Conservation (phyloP, 2,329 filamentous ascomycete genomes). For the Furcasterigmium furcatum region DNA sequence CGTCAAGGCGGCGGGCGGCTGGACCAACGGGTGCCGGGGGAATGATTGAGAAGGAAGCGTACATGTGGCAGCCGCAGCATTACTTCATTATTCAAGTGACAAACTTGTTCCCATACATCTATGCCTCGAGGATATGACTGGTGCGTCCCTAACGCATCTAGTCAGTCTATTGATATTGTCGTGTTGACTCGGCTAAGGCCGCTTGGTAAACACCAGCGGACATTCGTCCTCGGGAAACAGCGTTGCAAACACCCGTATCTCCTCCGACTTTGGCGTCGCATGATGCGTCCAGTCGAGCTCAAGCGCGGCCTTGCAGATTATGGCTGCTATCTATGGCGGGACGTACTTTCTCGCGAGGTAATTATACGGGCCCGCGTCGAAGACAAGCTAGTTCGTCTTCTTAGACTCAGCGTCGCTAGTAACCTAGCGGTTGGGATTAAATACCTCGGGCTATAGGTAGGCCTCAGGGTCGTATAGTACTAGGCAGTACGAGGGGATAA, state of each 20-base stretch:
- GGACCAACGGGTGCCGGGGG: slow-evolving; percentile 10
- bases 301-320: slow-evolving; percentile 49
- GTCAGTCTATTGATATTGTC: too few species aligned
- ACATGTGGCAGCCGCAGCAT: too few species aligned
- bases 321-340: slow-evolving; percentile 44
- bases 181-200: too few species aligned
- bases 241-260: slow-evolving; percentile 47
- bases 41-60: slow-evolving; percentile 6
- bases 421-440: slow-evolving; percentile 51
- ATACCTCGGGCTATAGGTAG: slow-evolving; percentile 42
- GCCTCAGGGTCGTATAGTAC: slow-evolving; percentile 45
- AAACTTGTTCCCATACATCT: not conserved
- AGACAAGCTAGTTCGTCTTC: slow-evolving; percentile 52
- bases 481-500: slow-evolving; percentile 48
- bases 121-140: too few species aligned
- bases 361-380: slow-evolving; percentile 47
- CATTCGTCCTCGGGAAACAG: slow-evolving; percentile 41
- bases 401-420: slow-evolving; percentile 45
- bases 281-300: slow-evolving; percentile 49
- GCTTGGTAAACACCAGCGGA: slow-evolving; percentile 29
- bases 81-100: not conserved
- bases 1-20: slow-evolving; percentile 10
- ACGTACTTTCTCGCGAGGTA: slow-evolving; percentile 48
- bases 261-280: slow-evolving; percentile 42
- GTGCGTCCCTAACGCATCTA: too few species aligned